Percentiles rank a stretch among this genome's conserved stretches.
phyloP scores from a whole-genome alignment of 2,329 filamentous ascomycete species.

The Clarireedia paspali region DNA sequence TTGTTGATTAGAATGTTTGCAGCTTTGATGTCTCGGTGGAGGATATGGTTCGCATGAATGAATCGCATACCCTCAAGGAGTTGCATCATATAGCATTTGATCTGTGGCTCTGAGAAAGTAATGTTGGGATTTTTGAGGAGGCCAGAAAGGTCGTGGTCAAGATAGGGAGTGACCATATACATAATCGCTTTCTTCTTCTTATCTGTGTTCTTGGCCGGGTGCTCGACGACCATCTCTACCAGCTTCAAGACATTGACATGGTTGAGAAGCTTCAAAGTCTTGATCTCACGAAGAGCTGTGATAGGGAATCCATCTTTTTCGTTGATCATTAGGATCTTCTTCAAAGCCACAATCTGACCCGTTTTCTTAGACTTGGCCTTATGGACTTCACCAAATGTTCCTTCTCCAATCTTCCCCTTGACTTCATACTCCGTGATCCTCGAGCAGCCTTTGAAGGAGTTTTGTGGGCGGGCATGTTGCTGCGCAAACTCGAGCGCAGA shows the following conservation, averaged over 20 bases:
- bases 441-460: constrained; percentile 71
- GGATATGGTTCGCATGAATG: constrained; percentile 79
- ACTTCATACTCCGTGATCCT: constrained; percentile 74
- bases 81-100: constrained; percentile 97
- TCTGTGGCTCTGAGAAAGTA: constrained; percentile 77
- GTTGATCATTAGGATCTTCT: constrained; percentile 99
- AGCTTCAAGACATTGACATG: constrained; percentile 81
- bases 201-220: constrained; percentile 49
- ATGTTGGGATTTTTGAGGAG: constrained; percentile 92
- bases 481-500: constrained; percentile 16
- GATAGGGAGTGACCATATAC: constrained; percentile 98
- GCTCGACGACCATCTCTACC: constrained; percentile 94
- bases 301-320: constrained; percentile 99
- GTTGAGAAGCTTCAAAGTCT: constrained; percentile 89
- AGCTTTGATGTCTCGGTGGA: constrained; percentile 98
- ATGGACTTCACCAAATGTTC: constrained; percentile 96
- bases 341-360: constrained; percentile 73
- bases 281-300: constrained; percentile 93
- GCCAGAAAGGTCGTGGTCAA: constrained; percentile 98
- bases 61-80: constrained; percentile 84
- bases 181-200: constrained; percentile 78
- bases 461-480: constrained; percentile 13
- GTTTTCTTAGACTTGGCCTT: constrained; percentile 73
- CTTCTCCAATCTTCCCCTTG: constrained; percentile 79
- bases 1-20: constrained; percentile 97